Evolutionary conservation across 352 stramenopile genomes (phyloP), one percentile per base, ranked within the genome.

Genomic region (Globisporangium radiosum): DNA sequence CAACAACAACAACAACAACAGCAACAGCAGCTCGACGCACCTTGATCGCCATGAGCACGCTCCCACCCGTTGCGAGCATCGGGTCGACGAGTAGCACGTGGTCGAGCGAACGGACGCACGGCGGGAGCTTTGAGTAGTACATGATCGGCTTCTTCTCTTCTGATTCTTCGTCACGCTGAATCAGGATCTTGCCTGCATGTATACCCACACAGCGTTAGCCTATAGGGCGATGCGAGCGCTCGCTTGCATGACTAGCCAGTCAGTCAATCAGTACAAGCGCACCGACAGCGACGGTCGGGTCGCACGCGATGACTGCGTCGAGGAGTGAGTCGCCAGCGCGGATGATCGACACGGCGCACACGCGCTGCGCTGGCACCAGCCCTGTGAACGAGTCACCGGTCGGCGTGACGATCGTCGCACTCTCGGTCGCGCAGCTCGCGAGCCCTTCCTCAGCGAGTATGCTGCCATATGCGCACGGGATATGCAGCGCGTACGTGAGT

Each of bases 71-170:
- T 3, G 90, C 96, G 43, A 98, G 76, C 96, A 99, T 99, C 15
- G 96, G 95, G 78, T 99, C 95, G 53, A 97, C 97, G 10, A 99
- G 68, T n/a, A 99, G 65, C 14, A 98, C 81, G 60, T 95, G 71
- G 66, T 93, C 85, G 38, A 89, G 82, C 11, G 61, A 66, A 49
- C 78, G 61, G 33, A 98, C 88, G 40, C 76, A 73, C 5, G 81
- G 79, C 33, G 95, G 96, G 33, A 99, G 69, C 73, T 99, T 99
- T 37, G 84, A 92, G 75, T 98, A 99, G 62, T 87, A 98, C 54
- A 98, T 84, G 55, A 92, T 67, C 38, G 90, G 83, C 52, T 85
- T 78, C 66, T 91, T 97, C 75, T 81, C 85, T 43, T 76, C 68
- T 25, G 82, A 93, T 57, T 60, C 72, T 78, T 99, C 96, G 65